Conservation (phyloP, 176 grass and related monocot genomes). For the Phoenix roebelenii region DNA sequence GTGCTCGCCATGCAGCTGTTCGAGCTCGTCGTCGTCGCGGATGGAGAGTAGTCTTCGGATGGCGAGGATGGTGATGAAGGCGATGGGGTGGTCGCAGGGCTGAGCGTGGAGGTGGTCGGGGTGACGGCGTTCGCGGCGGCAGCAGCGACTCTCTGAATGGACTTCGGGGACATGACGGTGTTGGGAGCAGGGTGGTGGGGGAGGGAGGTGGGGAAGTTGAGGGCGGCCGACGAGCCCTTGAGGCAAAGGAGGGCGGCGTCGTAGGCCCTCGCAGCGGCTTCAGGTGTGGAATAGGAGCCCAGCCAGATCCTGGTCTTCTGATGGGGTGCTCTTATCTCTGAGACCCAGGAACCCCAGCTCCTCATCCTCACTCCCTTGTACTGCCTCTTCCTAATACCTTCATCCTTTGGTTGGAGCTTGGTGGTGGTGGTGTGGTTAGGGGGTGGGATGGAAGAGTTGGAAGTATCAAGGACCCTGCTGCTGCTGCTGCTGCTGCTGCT, state of each 20-base stretch:
- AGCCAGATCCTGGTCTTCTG: slow-evolving; percentile 22
- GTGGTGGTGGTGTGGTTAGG: neutral
- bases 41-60: too few species aligned
- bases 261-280: slow-evolving; percentile 14
- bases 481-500: neutral
- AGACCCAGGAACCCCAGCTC: slow-evolving; percentile 16
- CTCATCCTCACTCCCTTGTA: slow-evolving; percentile 16
- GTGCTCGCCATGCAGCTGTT: too few species aligned
- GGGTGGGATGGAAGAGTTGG: too few species aligned
- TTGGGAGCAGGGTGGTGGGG: slow-evolving; percentile 27
- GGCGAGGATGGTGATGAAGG: too few species aligned
- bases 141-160: too few species aligned
- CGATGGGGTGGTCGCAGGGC: too few species aligned
- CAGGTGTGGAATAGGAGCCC: slow-evolving; percentile 17
- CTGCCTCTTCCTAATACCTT: slow-evolving; percentile 18
- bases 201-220: slow-evolving; percentile 64
- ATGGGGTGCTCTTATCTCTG: slow-evolving; percentile 12
- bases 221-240: slow-evolving; percentile 23
- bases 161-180: neutral
- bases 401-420: neutral
- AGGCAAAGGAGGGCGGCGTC: slow-evolving; percentile 18
- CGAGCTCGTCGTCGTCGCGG: too few species aligned
- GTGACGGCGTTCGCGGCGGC: too few species aligned
- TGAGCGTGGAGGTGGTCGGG: too few species aligned
- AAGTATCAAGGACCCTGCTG: neutral